Percentiles rank a stretch among this genome's conserved stretches.
Evolutionary conservation across 2,329 filamentous ascomycete species (phyloP).

Genomic region (Exophiala lecanii-corni): DNA sequence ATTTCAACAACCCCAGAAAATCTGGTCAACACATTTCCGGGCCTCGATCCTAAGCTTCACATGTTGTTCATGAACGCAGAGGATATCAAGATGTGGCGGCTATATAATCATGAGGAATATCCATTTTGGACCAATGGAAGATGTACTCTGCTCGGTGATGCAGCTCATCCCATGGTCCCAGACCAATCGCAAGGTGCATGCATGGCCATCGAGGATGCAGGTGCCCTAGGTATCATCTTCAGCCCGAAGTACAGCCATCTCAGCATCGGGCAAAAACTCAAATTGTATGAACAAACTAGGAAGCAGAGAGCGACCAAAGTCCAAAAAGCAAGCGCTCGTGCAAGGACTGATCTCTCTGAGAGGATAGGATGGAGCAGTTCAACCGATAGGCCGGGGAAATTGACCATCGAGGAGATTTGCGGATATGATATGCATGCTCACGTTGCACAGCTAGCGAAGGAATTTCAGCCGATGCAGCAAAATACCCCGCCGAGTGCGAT

Average conservation of each 20-base stretch:
- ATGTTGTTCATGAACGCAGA: slow-evolving; percentile 15
- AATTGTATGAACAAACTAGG: slow-evolving; percentile 30
- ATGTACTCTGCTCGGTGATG: slow-evolving; percentile 31
- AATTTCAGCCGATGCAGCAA: not conserved
- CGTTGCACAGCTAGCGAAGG: slow-evolving; percentile 8
- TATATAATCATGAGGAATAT: slow-evolving; percentile 21
- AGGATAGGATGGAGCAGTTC: slow-evolving; percentile 31
- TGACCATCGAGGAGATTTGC: slow-evolving; percentile 34
- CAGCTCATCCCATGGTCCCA: slow-evolving; percentile 34
- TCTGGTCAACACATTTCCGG: slow-evolving; percentile 17
- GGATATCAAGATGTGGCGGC: slow-evolving; percentile 22
- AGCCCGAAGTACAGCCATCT: slow-evolving; percentile 21
- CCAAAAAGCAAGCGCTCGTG: slow-evolving; percentile 27
- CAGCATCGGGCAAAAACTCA: slow-evolving; percentile 24
- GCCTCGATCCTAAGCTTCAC: slow-evolving; percentile 12
- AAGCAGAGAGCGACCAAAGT: slow-evolving; percentile 19
- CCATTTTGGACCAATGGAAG: slow-evolving; percentile 28
- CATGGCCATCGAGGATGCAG: slow-evolving; percentile 41
- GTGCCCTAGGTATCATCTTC: slow-evolving; percentile 36
- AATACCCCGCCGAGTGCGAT: not conserved
- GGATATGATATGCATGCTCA: slow-evolving; percentile 30
- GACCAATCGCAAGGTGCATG: slow-evolving; percentile 35
- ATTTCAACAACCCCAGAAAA: slow-evolving; percentile 10
- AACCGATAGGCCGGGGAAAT: slow-evolving; percentile 28
- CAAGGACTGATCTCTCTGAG: slow-evolving; percentile 29